Evolutionary conservation across 306 rosid genomes (phyloP), one percentile per base, ranked within the genome.

Genomic region (Fragaria ananassa): DNA sequence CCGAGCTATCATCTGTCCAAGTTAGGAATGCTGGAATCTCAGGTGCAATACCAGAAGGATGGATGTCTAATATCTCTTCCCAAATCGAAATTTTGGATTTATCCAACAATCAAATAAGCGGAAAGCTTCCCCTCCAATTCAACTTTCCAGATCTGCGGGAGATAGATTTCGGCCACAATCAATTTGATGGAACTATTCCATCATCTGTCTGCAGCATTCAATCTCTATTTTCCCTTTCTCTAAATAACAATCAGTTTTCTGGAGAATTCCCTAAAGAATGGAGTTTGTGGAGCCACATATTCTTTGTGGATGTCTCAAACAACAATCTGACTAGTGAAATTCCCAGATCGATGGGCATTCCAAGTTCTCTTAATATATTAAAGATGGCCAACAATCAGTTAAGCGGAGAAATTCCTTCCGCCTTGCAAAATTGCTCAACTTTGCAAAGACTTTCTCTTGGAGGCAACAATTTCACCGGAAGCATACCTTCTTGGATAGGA

Each of bases 161-260:
- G 34, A 47, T 29, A 4, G 0, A 19, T 1, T 25, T 68, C 13
- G 1, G 9, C 5, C 25, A 70, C 29, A 29, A 70, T 9, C 4
- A 47, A 0, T 47, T 70, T 0, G 18, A 47, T 0, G 74, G 1
- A 1, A 45, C 14, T 15, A 46, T 44, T 46, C 57, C 73, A 13
- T 4, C 41, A 2, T 46, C 15, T 1, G 3, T 69, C 1, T 69
- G 41, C 3, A 1, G 25, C 41, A 14, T 69, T 0, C 4, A 25
- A 3, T 0, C 0, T 1, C 1, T 69, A 12, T 0, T 0, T 0
- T 0, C 0, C 14, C 1, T 64, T 64, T 0, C 7, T 8, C 27
- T 64, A 0, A 1, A 12, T 1, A 9, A 31, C 27, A 70, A 70
- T 47, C 17, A 47, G 1, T 9, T 70, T 0, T 17, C 1, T 0